Conservation (phyloP, 2,329 filamentous ascomycete species). For the Pleomassaria siparia region DNA sequence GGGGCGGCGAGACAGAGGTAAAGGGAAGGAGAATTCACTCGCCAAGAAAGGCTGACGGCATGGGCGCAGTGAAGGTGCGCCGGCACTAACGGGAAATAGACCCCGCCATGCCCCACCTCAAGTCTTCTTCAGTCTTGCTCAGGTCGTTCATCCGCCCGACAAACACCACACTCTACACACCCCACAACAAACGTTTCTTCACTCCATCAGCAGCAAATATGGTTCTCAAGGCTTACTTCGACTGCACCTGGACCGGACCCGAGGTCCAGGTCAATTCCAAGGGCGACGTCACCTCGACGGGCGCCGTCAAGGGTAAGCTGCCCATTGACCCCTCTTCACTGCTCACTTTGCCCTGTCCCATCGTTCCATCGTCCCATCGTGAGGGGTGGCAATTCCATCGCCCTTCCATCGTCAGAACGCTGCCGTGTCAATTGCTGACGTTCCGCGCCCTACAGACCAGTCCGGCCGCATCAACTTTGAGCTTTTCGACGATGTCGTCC, state of each 20-base stretch:
- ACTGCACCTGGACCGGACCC: slow-evolving; percentile 70
- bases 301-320: slow-evolving; percentile 61
- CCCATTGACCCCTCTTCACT: slow-evolving; percentile 10
- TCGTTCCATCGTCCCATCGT: not conserved
- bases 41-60: slow-evolving; percentile 14
- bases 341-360: slow-evolving; percentile 8
- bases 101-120: slow-evolving; percentile 48
- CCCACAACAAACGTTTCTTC: slow-evolving; percentile 55
- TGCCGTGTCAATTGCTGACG: slow-evolving; percentile 22
- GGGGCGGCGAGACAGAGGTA: not conserved
- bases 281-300: slow-evolving; percentile 51
- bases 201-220: slow-evolving; percentile 71
- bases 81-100: slow-evolving; percentile 21
- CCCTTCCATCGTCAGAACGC: slow-evolving; percentile 6
- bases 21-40: slow-evolving; percentile 10
- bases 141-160: slow-evolving; percentile 37
- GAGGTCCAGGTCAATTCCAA: slow-evolving; percentile 63
- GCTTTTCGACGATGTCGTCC: slow-evolving; percentile 82
- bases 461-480: slow-evolving; percentile 82
- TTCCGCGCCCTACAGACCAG: slow-evolving; percentile 58
- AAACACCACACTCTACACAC: slow-evolving; percentile 34
- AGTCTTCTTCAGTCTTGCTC: slow-evolving; percentile 29
- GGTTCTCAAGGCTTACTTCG: slow-evolving; percentile 75
- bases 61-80: slow-evolving; percentile 13
- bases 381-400: slow-evolving; percentile 7